Evolutionary conservation across 116 monocot genomes (phyloP), one percentile per base, ranked within the genome.

Genomic region (Cymodocea nodosa): DNA sequence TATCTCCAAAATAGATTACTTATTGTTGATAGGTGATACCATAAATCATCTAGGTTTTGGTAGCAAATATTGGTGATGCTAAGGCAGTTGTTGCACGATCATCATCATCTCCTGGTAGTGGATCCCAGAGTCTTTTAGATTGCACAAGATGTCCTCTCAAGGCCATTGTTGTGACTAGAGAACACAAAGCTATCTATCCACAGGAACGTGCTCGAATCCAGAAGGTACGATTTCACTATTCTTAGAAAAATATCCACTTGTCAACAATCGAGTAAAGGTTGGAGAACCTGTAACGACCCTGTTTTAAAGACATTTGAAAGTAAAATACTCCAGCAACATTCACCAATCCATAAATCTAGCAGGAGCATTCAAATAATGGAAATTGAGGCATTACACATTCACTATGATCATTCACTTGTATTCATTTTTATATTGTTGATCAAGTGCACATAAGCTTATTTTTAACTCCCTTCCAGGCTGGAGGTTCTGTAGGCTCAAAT

Each of bases 1-100:
- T 54, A 23, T 22, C 20, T 63, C 12, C 55, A 9, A 12, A 19
- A 12, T 15, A 35, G n/a, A 37, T 17, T 13, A 68, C 37, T 68
- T 35, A 34, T 44, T 14, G n/a, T 35, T 8, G 13, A 30, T 30
- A 1, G 30, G 1, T 30, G 9, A 44, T 23, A 44, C 70, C 25
- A 9, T 19, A 9, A 49, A 17, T 61, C 36, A 36, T 68, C 68
- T 60, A 92, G 92, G 92, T 84, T 68, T 66, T 92, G 22, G 81
- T 92, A 73, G 92, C 92, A 63, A 92, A 92, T 65, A 74, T 87
- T 79, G 92, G 92, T 55, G 92, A 92, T 81, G 88, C 92, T 60
- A 92, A 92, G 77, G 85, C 88, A 6, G 83, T 92, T 48, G 65
- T 88, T 61, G 92, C 92, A 71, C 80, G 85, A 56, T 75, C 71